Evolutionary conservation across 495 filamentous ascomycete species (phyloP).

Genomic region (Penicillium salamii): DNA sequence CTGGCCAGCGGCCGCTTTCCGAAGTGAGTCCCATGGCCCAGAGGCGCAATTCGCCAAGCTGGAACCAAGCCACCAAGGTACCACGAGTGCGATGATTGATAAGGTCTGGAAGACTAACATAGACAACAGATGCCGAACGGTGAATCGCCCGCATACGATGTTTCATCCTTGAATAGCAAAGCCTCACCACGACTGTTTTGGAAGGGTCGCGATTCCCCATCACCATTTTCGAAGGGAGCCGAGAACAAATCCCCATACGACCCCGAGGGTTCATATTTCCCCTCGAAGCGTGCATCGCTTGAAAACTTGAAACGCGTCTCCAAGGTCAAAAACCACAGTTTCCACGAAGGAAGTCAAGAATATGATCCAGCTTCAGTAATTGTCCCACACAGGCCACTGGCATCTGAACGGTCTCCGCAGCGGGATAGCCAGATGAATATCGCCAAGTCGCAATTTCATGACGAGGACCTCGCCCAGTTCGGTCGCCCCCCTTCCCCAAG

Average conservation of each 20-base stretch:
- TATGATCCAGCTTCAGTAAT: slow-evolving; percentile 80
- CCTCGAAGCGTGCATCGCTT: slow-evolving; percentile 77
- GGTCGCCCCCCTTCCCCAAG: slow-evolving; percentile 58
- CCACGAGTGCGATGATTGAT: slow-evolving; percentile 9
- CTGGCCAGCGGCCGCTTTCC: slow-evolving; percentile 49
- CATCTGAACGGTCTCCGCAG: slow-evolving; percentile 54
- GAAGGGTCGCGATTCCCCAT: slow-evolving; percentile 68
- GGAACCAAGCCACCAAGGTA: slow-evolving; percentile 68
- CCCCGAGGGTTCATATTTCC: slow-evolving; percentile 60
- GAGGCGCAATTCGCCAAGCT: slow-evolving; percentile 72
- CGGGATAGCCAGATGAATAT: slow-evolving; percentile 63
- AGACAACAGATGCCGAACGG: slow-evolving; percentile 45
- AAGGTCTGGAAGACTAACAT: slow-evolving; percentile 27
- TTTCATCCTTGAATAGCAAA: slow-evolving; percentile 62
- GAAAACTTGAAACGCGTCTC: slow-evolving; percentile 91
- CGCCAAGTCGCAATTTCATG: slow-evolving; percentile 29
- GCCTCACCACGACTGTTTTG: slow-evolving; percentile 80
- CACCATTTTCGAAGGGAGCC: slow-evolving; percentile 57
- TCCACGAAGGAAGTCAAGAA: slow-evolving; percentile 83
- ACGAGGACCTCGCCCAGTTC: slow-evolving; percentile 33
- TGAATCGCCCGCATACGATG: slow-evolving; percentile 74
- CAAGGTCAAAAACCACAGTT: slow-evolving; percentile 92
- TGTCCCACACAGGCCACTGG: slow-evolving; percentile 73
- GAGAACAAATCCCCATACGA: slow-evolving; percentile 67
- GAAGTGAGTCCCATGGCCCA: slow-evolving; percentile 56